Percentiles rank a stretch among this genome's conserved stretches.
Evolutionary conservation across 257 asterid species (phyloP).

Genomic region (Gynochthodes officinalis): DNA sequence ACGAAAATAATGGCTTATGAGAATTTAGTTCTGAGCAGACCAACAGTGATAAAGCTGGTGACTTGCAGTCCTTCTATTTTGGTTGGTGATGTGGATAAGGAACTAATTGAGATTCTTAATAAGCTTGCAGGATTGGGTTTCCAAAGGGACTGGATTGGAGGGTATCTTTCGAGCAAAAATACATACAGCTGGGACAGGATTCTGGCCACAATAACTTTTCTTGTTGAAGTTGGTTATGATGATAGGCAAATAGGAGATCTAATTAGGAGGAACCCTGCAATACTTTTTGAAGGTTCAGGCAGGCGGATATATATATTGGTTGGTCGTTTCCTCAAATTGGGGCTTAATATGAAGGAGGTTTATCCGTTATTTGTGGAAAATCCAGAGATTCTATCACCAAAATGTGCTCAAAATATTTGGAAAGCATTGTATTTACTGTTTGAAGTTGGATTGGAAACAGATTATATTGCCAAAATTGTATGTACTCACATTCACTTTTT

Average conservation of each 20-base stretch:
- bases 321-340: conserved; percentile 68
- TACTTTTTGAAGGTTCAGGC: conserved; percentile 76
- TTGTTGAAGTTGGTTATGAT: conserved; percentile 58
- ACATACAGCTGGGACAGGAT: conserved; percentile 64
- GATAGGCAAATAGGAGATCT: conserved; percentile 40
- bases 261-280: conserved; percentile 47
- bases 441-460: conserved; percentile 58
- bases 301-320: conserved; percentile 55
- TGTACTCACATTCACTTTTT: conserved; percentile 43
- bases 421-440: conserved; percentile 59
- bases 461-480: conserved; percentile 44
- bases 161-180: conserved; percentile 46
- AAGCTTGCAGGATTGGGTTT: conserved; percentile 50
- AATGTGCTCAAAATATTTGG: conserved; percentile 56
- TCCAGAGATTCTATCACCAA: conserved; percentile 57
- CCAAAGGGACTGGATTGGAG: conserved; percentile 59
- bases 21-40: conserved; percentile 56
- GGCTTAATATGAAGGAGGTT: conserved; percentile 47
- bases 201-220: conserved; percentile 50
- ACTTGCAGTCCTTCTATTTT: conserved; percentile 63
- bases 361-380: conserved; percentile 39
- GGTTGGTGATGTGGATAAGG: conserved; percentile 47
- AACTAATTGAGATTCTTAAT: conserved; percentile 48
- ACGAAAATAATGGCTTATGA: conserved; percentile 59
- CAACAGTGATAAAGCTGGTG: conserved; percentile 59